Evolutionary conservation across 371 early-diverging fungal species (phyloP), one percentile per base, ranked within the genome.

Genomic region (Gilbertella persicaria): DNA sequence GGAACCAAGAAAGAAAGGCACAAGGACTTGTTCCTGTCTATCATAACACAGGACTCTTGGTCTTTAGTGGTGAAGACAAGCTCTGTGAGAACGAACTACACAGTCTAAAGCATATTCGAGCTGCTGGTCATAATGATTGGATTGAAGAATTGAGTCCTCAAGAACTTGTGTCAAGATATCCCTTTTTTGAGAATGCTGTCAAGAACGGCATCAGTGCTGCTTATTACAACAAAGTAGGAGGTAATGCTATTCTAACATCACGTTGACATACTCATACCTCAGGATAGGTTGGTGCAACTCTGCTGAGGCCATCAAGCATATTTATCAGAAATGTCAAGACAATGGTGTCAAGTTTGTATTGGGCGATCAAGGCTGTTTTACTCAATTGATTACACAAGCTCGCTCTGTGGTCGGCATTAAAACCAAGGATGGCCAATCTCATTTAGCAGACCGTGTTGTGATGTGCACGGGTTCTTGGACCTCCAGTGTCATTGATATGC

Each of bases 381-480:
- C 55, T 9, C 43, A 43, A 12, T 43, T 71, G 1, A 48, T 50
- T 14, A 52, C 41, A n/a, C 25, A 33, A 2, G 53, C 58, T 10
- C 10, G 39, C 1, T 51, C 47, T 3, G 77, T 74, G 6, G 50
- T 50, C 1, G 85, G 85, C 5, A 69, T 82, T 45, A 39, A 52
- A 28, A 82, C 82, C 8, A 55, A 29, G 14, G 80, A 85, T 53
- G 68, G 72, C 5, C 53, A 49, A 40, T 38, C 48, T 6, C 78
- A 78, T 48, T 52, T 46, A 23, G 73, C 55, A 0, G 80, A 71
- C 35, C 58, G 44, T 10, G 79, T 85, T 0, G 17, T 85, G 8
- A 53, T 82, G 16, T 69, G 79, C 3, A 71, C 82, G 0, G 85
- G 83, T 4, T 65, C 80, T 23, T 85, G 85, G 85, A 76, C 80